phyloP scores from a whole-genome alignment of 2,329 filamentous ascomycete genomes.

The Fusarium euwallaceae region DNA sequence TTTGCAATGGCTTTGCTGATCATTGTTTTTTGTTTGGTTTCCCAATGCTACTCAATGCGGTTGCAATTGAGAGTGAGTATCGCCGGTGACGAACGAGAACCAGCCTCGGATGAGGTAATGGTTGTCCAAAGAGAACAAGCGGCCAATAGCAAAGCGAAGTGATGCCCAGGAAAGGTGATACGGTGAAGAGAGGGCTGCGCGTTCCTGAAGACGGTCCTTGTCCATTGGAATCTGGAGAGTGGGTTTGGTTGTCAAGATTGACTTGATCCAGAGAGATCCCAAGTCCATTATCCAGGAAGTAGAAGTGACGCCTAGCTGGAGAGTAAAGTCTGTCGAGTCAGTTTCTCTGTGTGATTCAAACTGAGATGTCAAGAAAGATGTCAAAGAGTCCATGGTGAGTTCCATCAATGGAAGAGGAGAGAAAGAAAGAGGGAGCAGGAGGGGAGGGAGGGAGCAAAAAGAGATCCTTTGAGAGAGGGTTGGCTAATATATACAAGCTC shows the following conservation, averaged over 20 bases:
- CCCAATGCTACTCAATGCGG: constrained; percentile 28
- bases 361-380: constrained; percentile 25
- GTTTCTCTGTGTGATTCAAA: constrained; percentile 40
- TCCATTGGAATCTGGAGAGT: not conserved
- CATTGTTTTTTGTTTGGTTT: constrained; percentile 20
- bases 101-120: constrained; percentile 35
- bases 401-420: constrained; percentile 29
- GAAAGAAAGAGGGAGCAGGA: constrained; percentile 11
- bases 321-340: constrained; percentile 44
- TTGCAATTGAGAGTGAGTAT: constrained; percentile 24
- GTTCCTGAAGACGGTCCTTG: constrained; percentile 36
- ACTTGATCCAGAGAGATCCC: constrained; percentile 25
- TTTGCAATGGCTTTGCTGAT: constrained; percentile 31
- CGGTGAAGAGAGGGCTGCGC: constrained; percentile 11
- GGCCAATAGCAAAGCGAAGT: constrained; percentile 27
- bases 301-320: constrained; percentile 41
- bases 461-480: constrained; percentile 55
- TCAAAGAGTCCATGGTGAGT: constrained; percentile 36
- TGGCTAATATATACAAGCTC: constrained; percentile 67
- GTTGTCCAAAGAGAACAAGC: constrained; percentile 17
- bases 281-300: constrained; percentile 22
- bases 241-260: constrained; percentile 22
- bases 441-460: constrained; percentile 30
- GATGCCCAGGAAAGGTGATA: constrained; percentile 13
- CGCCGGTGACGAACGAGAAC: constrained; percentile 34